A percentile compares a stretch with the other conserved stretches of the same genome.
These are phyloP conservation scores for Suhomyces taliae DNA, from an alignment of 1,139 yeast species.

Conservation along the genomic window DNA sequence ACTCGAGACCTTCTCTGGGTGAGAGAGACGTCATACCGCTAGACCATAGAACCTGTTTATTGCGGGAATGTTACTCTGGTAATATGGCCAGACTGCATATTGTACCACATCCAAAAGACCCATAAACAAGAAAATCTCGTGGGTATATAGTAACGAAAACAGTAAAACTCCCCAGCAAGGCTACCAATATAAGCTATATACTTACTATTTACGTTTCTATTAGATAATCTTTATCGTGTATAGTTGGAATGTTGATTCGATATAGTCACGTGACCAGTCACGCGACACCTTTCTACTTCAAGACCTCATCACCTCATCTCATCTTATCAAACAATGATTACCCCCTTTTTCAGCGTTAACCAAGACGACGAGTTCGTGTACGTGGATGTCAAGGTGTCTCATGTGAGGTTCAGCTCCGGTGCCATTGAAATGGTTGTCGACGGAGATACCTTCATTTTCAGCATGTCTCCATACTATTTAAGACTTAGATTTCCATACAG, in stretches of 20 bases:
- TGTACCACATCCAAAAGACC: too few species aligned
- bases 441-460: slow-evolving; percentile 71
- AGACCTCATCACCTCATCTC: neutral
- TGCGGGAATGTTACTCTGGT: too few species aligned
- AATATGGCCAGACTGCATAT: too few species aligned
- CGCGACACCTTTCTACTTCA: neutral
- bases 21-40: slow-evolving; percentile 17
- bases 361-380: slow-evolving; percentile 76
- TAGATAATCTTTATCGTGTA: too few species aligned
- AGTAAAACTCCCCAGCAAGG: too few species aligned
- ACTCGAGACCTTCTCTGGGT: slow-evolving; percentile 16
- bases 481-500: slow-evolving; percentile 72
- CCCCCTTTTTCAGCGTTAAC: slow-evolving; percentile 74
- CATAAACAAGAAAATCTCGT: too few species aligned
- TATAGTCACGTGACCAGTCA: neutral
- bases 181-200: too few species aligned
- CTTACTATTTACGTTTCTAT: too few species aligned
- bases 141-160: too few species aligned
- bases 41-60: slow-evolving; percentile 14
- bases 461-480: slow-evolving; percentile 85
- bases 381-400: slow-evolving; percentile 60
- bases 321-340: slow-evolving; percentile 55
- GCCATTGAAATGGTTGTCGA: slow-evolving; percentile 77
- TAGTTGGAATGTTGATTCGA: neutral
- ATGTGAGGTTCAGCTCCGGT: slow-evolving; percentile 65